These are phyloP conservation scores for Phytophthora pini DNA, from an alignment of 352 stramenopile species.

Conservation along the genomic window DNA sequence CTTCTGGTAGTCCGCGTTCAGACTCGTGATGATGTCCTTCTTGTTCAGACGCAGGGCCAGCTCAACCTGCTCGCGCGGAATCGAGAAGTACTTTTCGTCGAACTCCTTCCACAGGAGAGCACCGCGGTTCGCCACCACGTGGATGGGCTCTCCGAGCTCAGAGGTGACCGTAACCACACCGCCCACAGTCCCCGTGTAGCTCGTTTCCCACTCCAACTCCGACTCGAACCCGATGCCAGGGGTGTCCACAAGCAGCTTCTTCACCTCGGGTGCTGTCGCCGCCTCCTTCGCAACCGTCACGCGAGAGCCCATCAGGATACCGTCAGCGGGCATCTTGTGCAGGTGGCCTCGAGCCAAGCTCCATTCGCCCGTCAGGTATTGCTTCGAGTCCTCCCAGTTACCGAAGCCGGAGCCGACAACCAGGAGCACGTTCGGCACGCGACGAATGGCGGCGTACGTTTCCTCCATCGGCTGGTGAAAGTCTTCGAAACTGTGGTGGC, in stretches of 20 bases:
- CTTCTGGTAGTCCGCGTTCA: slow-evolving; percentile 92
- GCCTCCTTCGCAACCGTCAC: slow-evolving; percentile 90
- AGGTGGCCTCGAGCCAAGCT: slow-evolving; percentile 57
- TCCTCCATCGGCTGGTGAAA: slow-evolving; percentile 81
- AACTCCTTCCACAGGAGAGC: slow-evolving; percentile 84
- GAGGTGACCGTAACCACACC: slow-evolving; percentile 86
- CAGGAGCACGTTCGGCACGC: slow-evolving; percentile 78
- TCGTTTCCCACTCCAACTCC: slow-evolving; percentile 81
- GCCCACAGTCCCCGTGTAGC: slow-evolving; percentile 70
- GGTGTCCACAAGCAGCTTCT: slow-evolving; percentile 84
- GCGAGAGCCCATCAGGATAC: slow-evolving; percentile 83
- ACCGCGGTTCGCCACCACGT: slow-evolving; percentile 86
- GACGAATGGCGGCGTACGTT: slow-evolving; percentile 82
- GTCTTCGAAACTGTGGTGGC: slow-evolving; percentile 91
- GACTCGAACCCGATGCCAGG: slow-evolving; percentile 60
- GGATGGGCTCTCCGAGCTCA: slow-evolving; percentile 86
- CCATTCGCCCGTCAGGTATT: slow-evolving; percentile 88
- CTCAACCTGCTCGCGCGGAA: slow-evolving; percentile 74
- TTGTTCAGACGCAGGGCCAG: slow-evolving; percentile 74
- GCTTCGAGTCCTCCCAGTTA: slow-evolving; percentile 81
- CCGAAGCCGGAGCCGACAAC: slow-evolving; percentile 89
- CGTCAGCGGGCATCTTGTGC: slow-evolving; percentile 81
- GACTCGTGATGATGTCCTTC: slow-evolving; percentile 70
- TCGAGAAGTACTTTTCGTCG: slow-evolving; percentile 87
- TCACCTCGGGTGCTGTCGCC: slow-evolving; percentile 81